Base-by-base conservation (phyloP, 2,329 filamentous ascomycete species). In the Sarocladium strictum region DNA sequence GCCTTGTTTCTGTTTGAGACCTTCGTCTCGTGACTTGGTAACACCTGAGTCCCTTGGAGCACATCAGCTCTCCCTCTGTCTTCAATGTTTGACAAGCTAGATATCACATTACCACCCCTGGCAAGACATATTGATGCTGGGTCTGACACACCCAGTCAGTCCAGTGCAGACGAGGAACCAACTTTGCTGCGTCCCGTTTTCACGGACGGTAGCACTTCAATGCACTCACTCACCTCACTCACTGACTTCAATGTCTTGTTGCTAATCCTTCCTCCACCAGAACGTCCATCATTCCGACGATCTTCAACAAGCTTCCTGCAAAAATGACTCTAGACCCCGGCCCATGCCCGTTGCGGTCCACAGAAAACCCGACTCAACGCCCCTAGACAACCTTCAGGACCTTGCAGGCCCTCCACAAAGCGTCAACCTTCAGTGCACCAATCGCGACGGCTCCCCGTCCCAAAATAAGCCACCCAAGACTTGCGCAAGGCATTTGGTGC, bases 381-480 rank as follows among this genome's bases (percentile, higher is more conserved):
- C n/a, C n/a, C n/a, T n/a, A n/a, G n/a, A n/a, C 40, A 43, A 43
- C 3, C 5, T 21, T 43, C 40, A 38, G 17, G 35, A 38, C 35
- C 35, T n/a, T 38, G 35, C 40, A 24, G 3, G 40, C 40, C n/a
- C 21, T 47, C 43, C 43, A 47, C 43, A 27, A 47, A 47, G 43
- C 43, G 43, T 47, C 43, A 29, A 9, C 43, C 14, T 27, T 47
- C 43, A 11, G 3, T 47, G 24, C 47, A 51, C 47, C 47, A 51
- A 51, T 51, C 27, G 27, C 47, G 29, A 4, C 10, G 21, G n/a
- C 14, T n/a, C 7, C 10, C 26, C 23, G 29, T 51, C 47, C 26
- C 47, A 3, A 49, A 51, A 51, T 26, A 33, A 33, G 47, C 47
- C 17, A 35, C 26, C 40, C 40, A 45, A 45, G 35, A 38, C 35